Base-by-base conservation (phyloP, 2,329 filamentous ascomycete species). In the Monosporascus ibericus region DNA sequence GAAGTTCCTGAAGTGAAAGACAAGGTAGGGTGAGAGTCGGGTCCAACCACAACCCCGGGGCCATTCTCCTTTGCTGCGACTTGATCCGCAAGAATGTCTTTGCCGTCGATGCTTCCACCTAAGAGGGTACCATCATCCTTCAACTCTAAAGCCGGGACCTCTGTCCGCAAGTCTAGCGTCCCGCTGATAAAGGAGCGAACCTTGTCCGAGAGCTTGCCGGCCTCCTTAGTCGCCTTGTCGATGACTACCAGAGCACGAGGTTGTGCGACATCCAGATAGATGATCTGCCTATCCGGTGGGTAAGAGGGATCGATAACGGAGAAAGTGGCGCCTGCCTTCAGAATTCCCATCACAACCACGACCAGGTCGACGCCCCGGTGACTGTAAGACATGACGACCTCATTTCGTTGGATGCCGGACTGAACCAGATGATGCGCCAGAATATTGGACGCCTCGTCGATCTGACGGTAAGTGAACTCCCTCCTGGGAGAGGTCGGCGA, bases 381-480 rank as follows among this genome's bases (percentile, higher is more conserved):
- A 52, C 90, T 90, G 66, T 85, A 96, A 57, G 94, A 88, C 89
- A 96, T 95, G 63, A 96, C 90, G 2, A 96, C 91, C 65, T 97
- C 91, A 8, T 90, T 91, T 60, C 84, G 77, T 54, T 84, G 77
- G 57, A 90, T 77, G 53, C 92, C 91, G 62, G 84, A 78, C 48
- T 86, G 77, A 50, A 87, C 80, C 20, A 96, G 78, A 65, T 95
- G 82, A 70, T 95, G 85, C 22, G 90, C 88, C 6, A 96, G 70
- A 18, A 83, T 77, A 67, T 95, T 95, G 30, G 89, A 87, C 0
- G 87, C 86, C 72, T 96, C 87, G 65, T 91, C 80, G 65, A 97
- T 96, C 64, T 95, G 89, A 24, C 40, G 20, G 40, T 24, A 24
- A n/a, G 18, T 22, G 40, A 24, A 24, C 40, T 44, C 20, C 20